Evolutionary conservation across 2,329 filamentous ascomycete genomes (phyloP), one percentile per base, ranked within the genome.

Genomic region (Fusarium oxysporum): DNA sequence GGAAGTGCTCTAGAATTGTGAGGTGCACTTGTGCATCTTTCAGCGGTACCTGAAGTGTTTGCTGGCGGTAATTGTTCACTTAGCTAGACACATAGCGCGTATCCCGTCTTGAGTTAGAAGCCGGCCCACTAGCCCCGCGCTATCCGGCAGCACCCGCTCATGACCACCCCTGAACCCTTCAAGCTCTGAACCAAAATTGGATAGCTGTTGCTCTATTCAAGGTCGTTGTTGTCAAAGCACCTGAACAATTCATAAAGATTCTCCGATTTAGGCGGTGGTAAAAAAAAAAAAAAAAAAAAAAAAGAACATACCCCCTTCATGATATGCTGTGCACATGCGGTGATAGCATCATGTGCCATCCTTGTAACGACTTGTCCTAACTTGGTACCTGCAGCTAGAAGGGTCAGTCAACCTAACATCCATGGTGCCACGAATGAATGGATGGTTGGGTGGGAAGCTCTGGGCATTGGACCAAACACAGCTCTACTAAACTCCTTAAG

Each of bases 91-190:
- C 47, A 54, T 61, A 21, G 54, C 47, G 25, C 25, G 25, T 33
- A 43, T 63, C 58, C 54, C 66, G 28, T 40, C 48, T 68, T 57
- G 57, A 56, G 70, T 74, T 65, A 60, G 70, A 37, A 45, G 58
- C 56, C 23, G 40, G 66, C 40, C 68, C 67, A 67, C 68, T 74
- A 74, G 72, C 68, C 72, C 71, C 72, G 72, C 72, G 71, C 72
- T 62, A 70, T 74, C 72, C 72, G 72, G 72, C 72, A 74, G 72
- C 71, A 74, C 71, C 72, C 72, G 71, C 65, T 62, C 68, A 70
- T 56, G 64, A 62, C 48, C 58, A 74, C 50, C 71, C 71, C 68
- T 71, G 71, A 73, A 73, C 71, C 67, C 71, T 73, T 54, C 58
- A 68, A 66, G 40, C 47, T 55, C 47, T 58, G 60, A 58, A 58